phyloP scores from a whole-genome alignment of 1,139 yeast species.

The Hyphopichia fennica region DNA sequence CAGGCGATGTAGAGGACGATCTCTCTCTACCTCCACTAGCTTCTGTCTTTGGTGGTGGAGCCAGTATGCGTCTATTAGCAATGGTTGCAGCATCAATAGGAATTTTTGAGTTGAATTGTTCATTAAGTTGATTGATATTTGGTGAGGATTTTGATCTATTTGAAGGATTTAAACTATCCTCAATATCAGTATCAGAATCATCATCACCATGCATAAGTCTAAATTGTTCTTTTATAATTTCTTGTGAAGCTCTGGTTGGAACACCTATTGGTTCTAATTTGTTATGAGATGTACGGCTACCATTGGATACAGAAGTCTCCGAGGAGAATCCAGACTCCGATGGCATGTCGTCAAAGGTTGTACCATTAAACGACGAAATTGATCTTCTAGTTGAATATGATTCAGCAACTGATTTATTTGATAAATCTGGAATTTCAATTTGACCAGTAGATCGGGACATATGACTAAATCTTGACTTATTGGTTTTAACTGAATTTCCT shows the following conservation, averaged over 20 bases:
- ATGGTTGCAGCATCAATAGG: neutral
- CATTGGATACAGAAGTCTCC: constrained; percentile 1
- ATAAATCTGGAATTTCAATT: constrained; percentile 45
- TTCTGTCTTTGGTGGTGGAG: constrained; percentile 10
- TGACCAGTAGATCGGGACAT: constrained; percentile 33
- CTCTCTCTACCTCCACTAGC: neutral
- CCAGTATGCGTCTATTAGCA: neutral
- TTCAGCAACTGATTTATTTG: constrained; percentile 19
- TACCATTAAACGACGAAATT: constrained; percentile 24
- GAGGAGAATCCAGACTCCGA: constrained; percentile 18
- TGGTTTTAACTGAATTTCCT: constrained; percentile 13
- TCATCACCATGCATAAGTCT: constrained; percentile 23
- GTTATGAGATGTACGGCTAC: constrained; percentile 4
- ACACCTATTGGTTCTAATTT: constrained; percentile 36
- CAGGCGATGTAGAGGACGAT: constrained; percentile 19
- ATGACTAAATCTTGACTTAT: constrained; percentile 24
- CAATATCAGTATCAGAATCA: constrained; percentile 33
- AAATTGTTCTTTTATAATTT: constrained; percentile 27
- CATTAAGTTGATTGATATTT: constrained; percentile 9
- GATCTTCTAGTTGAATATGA: constrained; percentile 22
- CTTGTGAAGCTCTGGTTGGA: constrained; percentile 34
- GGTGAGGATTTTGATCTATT: constrained; percentile 23
- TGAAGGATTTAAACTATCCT: constrained; percentile 14
- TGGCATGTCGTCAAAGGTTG: constrained; percentile 28
- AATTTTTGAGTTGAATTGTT: neutral